A percentile compares a stretch with the other conserved stretches of the same genome.
Conservation (phyloP, 768 basidiomycete species). For the Daedaleopsis nitida region DNA sequence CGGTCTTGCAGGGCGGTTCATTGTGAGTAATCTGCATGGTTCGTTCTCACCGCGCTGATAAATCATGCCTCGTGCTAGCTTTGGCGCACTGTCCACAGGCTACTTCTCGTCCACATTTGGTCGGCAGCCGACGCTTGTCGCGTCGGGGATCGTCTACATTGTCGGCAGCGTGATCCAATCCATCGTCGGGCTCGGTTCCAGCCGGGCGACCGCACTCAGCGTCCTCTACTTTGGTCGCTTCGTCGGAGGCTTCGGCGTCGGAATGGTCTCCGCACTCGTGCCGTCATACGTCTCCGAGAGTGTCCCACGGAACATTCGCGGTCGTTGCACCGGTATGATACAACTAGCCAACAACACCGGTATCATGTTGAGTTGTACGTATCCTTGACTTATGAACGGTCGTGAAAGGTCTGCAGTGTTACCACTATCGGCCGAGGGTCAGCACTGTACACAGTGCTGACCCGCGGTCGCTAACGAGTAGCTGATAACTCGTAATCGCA, state of each 20-base stretch:
- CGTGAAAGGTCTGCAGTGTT: too few relatives aligned
- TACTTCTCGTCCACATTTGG: background rate
- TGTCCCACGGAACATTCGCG: background rate
- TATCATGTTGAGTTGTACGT: background rate
- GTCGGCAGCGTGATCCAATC: background rate
- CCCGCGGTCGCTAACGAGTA: too few relatives aligned
- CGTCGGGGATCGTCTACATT: background rate
- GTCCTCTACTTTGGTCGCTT: background rate
- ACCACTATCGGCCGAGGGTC: too few relatives aligned
- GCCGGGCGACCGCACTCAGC: background rate
- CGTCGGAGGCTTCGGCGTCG: background rate
- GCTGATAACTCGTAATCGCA: too few relatives aligned
- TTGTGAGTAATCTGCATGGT: background rate
- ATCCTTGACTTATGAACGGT: background rate
- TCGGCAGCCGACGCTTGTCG: background rate
- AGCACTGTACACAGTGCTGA: too few relatives aligned
- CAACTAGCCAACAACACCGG: background rate
- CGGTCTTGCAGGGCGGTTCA: background rate
- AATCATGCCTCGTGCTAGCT: background rate
- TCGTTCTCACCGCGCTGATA: too few relatives aligned
- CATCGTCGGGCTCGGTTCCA: background rate
- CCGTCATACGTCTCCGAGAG: background rate
- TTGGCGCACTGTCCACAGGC: background rate
- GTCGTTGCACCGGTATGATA: background rate
- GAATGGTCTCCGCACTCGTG: background rate